These are phyloP conservation scores for Pistacia vera DNA, from an alignment of 345 rosid species.

Conservation along the genomic window DNA sequence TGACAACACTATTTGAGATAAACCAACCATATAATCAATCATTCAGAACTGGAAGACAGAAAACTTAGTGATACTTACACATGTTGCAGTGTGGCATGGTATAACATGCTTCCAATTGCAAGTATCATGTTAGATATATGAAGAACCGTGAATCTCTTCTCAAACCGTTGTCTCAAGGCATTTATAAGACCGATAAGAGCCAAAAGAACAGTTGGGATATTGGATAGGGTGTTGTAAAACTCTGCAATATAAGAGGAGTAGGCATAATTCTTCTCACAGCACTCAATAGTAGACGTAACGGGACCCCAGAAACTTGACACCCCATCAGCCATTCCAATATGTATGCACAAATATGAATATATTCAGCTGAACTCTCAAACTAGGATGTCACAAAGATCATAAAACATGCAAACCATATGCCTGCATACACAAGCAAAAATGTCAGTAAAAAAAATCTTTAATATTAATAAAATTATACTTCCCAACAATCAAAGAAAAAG, in stretches of 20 bases:
- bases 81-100: slow-evolving; percentile 76
- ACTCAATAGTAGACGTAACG: slow-evolving; percentile 73
- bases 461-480: neutral
- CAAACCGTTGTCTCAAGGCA: slow-evolving; percentile 89
- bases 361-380: neutral
- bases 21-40: neutral
- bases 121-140: slow-evolving; percentile 89
- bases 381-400: neutral
- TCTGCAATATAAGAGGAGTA: slow-evolving; percentile 87
- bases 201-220: slow-evolving; percentile 70
- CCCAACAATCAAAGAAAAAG: neutral
- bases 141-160: slow-evolving; percentile 91
- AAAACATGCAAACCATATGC: slow-evolving; percentile 5
- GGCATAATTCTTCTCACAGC: slow-evolving; percentile 84
- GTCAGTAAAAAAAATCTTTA: neutral
- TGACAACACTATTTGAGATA: neutral
- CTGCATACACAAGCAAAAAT: slow-evolving; percentile 6
- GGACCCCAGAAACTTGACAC: slow-evolving; percentile 94
- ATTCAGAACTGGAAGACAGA: neutral
- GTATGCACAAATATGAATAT: neutral
- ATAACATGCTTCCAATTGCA: slow-evolving; percentile 89
- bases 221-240: slow-evolving; percentile 82
- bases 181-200: slow-evolving; percentile 82
- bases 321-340: slow-evolving; percentile 63
- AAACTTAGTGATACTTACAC: slow-evolving; percentile 52